phyloP scores from a whole-genome alignment of 148 eudicot genomes.

The Limonium bicolor region DNA sequence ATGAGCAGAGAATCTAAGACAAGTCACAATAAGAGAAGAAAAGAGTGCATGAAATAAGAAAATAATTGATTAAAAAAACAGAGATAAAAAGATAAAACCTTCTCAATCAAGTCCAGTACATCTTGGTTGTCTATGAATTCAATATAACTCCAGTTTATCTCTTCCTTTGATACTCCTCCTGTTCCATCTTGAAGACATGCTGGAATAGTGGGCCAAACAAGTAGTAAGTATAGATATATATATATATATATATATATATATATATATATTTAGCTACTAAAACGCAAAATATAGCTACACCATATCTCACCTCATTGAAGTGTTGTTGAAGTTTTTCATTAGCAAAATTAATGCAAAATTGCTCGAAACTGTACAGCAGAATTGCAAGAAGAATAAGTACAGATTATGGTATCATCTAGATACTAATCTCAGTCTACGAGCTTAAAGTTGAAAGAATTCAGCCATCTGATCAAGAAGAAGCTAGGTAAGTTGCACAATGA shows the following conservation, averaged over 20 bases:
- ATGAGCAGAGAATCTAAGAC: no score
- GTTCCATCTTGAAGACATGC: conserved; percentile 98
- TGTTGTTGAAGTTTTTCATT: conserved; percentile 99
- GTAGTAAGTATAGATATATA: no score
- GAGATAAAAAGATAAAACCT: conserved; percentile 27
- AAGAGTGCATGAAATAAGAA: no score
- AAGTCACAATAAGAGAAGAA: no score
- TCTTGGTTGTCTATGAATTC: conserved; percentile 97
- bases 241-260: no score
- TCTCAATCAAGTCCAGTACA: conserved; percentile 91
- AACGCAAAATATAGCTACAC: no score
- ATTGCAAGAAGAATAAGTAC: no score
- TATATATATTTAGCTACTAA: neutral
- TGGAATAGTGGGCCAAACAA: conserved; percentile 24
- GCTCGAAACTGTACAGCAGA: conserved; percentile 69
- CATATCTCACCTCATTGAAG: conserved; percentile 83
- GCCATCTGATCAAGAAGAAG: no score
- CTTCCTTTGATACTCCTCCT: conserved; percentile 91
- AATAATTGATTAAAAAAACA: neutral
- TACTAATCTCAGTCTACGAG: no score
- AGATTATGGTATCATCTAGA: no score
- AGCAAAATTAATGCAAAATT: conserved; percentile 97
- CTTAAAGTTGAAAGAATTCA: no score
- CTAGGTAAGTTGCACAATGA: no score
- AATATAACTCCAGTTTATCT: conserved; percentile 89